Percentiles rank a stretch among this genome's conserved stretches.
Evolutionary conservation across 306 rosid genomes (phyloP).

Genomic region (Pueraria montana): DNA sequence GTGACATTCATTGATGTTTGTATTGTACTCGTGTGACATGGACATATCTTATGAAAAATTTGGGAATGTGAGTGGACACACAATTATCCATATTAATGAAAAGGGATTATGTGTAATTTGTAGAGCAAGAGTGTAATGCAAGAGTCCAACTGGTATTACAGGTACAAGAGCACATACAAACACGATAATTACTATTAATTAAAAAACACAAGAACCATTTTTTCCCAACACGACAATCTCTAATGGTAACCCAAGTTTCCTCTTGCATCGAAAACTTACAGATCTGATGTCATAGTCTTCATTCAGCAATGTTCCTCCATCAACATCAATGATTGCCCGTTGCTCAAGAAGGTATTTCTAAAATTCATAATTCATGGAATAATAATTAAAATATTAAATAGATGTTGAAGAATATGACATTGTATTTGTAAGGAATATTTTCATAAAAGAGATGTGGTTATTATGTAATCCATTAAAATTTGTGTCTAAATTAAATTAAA

Average conservation of each 20-base stretch:
- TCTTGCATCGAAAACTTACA: conserved; percentile 64
- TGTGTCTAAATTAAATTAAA: not conserved
- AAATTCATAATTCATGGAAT: conserved; percentile 44
- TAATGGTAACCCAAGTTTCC: conserved; percentile 23
- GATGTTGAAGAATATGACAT: conserved; percentile 24
- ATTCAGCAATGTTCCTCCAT: conserved; percentile 86
- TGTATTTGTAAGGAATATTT: conserved; percentile 23
- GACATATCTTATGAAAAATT: no score
- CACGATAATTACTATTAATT: not conserved
- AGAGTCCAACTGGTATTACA: not conserved
- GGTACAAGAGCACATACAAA: not conserved
- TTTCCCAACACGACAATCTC: not conserved
- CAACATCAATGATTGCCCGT: conserved; percentile 80
- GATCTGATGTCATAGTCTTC: conserved; percentile 95
- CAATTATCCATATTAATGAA: not conserved
- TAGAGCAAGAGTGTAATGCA: conserved; percentile 2
- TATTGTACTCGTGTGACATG: no score
- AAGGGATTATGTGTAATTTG: not conserved
- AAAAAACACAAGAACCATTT: conserved; percentile 15
- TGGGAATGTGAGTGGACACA: not conserved
- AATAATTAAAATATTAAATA: conserved; percentile 23
- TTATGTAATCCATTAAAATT: not conserved
- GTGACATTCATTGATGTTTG: no score
- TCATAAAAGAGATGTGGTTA: conserved; percentile 3
- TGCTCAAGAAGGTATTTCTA: conserved; percentile 93